These are phyloP conservation scores for Ganoderma lingzhi DNA, from an alignment of 1,284 basidiomycete species.

Conservation along the genomic window DNA sequence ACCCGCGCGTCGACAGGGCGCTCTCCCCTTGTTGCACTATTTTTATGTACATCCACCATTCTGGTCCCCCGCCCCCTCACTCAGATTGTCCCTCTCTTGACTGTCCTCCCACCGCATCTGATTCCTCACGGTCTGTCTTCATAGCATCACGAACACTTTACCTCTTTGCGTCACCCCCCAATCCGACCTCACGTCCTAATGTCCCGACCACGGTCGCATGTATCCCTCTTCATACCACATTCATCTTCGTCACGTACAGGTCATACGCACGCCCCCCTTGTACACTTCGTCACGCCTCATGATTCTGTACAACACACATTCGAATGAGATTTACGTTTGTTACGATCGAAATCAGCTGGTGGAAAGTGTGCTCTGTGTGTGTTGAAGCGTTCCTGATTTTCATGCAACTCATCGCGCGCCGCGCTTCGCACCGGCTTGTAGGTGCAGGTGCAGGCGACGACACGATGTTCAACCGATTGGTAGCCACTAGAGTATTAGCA, in stretches of 20 bases:
- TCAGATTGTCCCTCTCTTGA: conserved; percentile 1
- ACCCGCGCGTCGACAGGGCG: conserved; percentile 16
- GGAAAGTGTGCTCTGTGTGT: background rate
- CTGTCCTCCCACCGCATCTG: conserved; percentile 15
- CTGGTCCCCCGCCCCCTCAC: background rate
- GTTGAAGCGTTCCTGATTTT: background rate
- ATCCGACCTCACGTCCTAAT: background rate
- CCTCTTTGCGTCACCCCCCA: background rate
- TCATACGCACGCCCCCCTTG: conserved; percentile 27
- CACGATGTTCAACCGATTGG: too few species aligned
- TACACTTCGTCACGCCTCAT: conserved; percentile 25
- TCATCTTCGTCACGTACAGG: conserved; percentile 30
- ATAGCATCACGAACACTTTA: conserved; percentile 24
- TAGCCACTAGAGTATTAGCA: background rate
- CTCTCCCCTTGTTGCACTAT: conserved; percentile 29
- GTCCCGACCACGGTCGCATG: conserved; percentile 12
- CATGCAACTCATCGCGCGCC: background rate
- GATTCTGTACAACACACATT: conserved; percentile 23
- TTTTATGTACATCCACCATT: conserved; percentile 32
- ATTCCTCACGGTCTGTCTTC: conserved; percentile 13
- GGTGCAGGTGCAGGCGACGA: too few species aligned
- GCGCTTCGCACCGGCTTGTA: background rate
- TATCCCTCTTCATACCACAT: conserved; percentile 15
- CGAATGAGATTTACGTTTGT: conserved; percentile 31
- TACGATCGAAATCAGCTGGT: conserved; percentile 1